Conservation (phyloP, 2,329 filamentous ascomycete genomes). For the Epichloe sylvatica region DNA sequence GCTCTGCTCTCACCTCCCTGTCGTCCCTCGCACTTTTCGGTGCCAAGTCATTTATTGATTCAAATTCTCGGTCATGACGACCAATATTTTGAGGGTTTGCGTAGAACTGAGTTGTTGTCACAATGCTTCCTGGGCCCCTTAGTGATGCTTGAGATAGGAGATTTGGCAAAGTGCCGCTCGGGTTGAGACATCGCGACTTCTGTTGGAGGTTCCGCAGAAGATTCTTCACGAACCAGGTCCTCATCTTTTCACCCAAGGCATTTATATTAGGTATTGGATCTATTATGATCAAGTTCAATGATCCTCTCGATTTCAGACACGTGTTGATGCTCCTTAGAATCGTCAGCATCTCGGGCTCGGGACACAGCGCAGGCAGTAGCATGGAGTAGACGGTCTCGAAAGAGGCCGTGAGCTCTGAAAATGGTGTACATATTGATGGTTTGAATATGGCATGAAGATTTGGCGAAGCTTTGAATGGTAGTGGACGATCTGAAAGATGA, state of each 20-base stretch:
- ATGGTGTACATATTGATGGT: slow-evolving; percentile 4
- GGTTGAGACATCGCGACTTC: slow-evolving; percentile 44
- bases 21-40: slow-evolving; percentile 12
- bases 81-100: slow-evolving; percentile 24
- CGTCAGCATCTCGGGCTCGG: slow-evolving; percentile 40
- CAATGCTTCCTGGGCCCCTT: slow-evolving; percentile 31
- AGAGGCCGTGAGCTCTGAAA: slow-evolving; percentile 23
- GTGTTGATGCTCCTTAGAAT: slow-evolving; percentile 43
- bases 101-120: slow-evolving; percentile 35
- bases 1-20: slow-evolving; percentile 27
- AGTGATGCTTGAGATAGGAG: slow-evolving; percentile 45
- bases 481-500: slow-evolving; percentile 3
- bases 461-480: slow-evolving; percentile 1
- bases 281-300: slow-evolving; percentile 45
- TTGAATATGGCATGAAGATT: slow-evolving; percentile 3
- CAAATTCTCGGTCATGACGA: slow-evolving; percentile 8
- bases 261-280: slow-evolving; percentile 44
- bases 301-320: slow-evolving; percentile 39
- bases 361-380: slow-evolving; percentile 41
- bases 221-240: slow-evolving; percentile 47
- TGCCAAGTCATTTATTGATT: slow-evolving; percentile 9
- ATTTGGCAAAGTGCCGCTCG: slow-evolving; percentile 41
- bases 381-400: slow-evolving; percentile 40
- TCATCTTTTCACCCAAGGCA: slow-evolving; percentile 42
- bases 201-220: slow-evolving; percentile 45